Base-by-base conservation (phyloP, 371 early-diverging fungal genomes). In the Homolaphlyctis polyrhiza region DNA sequence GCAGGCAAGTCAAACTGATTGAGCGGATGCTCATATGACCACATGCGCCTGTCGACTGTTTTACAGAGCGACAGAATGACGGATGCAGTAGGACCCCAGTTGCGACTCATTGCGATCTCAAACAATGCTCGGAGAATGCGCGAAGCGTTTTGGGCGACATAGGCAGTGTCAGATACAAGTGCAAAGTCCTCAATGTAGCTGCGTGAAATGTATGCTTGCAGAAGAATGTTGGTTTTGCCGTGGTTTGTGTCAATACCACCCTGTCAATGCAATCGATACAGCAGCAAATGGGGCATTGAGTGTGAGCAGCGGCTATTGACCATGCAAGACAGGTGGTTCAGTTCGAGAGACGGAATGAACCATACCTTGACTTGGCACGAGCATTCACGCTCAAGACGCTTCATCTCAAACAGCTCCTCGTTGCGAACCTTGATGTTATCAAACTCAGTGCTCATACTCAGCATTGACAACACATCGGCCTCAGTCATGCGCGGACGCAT, bases 111-210 rank as follows among this genome's bases (percentile, higher is more conserved):
- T 0, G 94, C 91, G 63, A 97, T 92, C 66, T 98, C 96, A 74
- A 97, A 97, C 54, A 97, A 66, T 1, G 97, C 96, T 23, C 97
- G 87, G n/a, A 95, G 80, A 59, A 98, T 90, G 65, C 99, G 90
- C 0, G 88, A 89, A 0, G 93, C 89, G 71, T 95, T 97, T 71
- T 96, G 95, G 8, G 91, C 89, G 8, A 98, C 91, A 69, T 95
- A 97, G 0, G 88, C 89, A 47, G 86, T 81, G 71, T 98, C 99
- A 0, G 96, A 92, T 1, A 93, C 87, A 35, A 98, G 79, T 0
- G 96, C 91, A 81, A 96, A 97, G 66, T 94, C 95, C 33, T 94
- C 91, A 54, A 95, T 73, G 18, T 67, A 79, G 0, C 86, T 83
- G 39, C 89, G 82, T 2, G 94, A 91, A 39, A 98, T 89, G 61